These are phyloP conservation scores for Tulasnella sp. DNA, from an alignment of 768 basidiomycete species.

Conservation along the genomic window DNA sequence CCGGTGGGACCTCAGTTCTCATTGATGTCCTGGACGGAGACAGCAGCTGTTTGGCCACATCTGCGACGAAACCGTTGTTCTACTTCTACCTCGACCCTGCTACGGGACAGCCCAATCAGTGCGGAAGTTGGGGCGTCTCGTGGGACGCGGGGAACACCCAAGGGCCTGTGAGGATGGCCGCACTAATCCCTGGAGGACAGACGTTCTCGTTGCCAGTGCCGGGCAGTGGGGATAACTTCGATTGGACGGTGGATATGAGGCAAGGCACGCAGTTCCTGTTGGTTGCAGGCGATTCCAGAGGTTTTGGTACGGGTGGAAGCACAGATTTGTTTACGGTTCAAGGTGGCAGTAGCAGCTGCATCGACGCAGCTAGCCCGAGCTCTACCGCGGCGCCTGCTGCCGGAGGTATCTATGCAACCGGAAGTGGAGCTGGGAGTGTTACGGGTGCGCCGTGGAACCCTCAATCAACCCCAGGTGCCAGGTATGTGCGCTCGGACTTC, in stretches of 20 bases:
- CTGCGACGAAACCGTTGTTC: slow-evolving; percentile 11
- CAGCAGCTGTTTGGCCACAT: slow-evolving; percentile 7
- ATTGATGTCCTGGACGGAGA: slow-evolving; percentile 11
- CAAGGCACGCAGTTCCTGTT: slow-evolving; percentile 13
- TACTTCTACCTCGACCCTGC: slow-evolving; percentile 14
- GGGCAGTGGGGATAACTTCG: neutral
- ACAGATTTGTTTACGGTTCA: neutral
- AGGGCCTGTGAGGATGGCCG: slow-evolving; percentile 7
- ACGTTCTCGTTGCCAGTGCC: slow-evolving; percentile 8
- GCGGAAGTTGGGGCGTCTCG: neutral
- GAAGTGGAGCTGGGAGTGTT: slow-evolving; percentile 10
- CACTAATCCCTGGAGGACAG: slow-evolving; percentile 13
- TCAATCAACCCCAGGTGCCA: neutral
- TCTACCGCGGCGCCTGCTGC: slow-evolving; percentile 12
- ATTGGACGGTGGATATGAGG: slow-evolving; percentile 11
- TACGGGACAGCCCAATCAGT: slow-evolving; percentile 7
- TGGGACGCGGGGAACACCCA: slow-evolving; percentile 10
- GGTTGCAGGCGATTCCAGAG: slow-evolving; percentile 11
- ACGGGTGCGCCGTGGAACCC: slow-evolving; percentile 8
- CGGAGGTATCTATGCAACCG: slow-evolving; percentile 14
- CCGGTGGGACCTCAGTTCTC: slow-evolving; percentile 15
- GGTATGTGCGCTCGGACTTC: neutral
- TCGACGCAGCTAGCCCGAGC: slow-evolving; percentile 9
- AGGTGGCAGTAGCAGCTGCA: slow-evolving; percentile 9
- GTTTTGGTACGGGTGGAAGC: slow-evolving; percentile 14